Conservation (phyloP, 495 filamentous ascomycete genomes). For the Apodospora peruviana region DNA sequence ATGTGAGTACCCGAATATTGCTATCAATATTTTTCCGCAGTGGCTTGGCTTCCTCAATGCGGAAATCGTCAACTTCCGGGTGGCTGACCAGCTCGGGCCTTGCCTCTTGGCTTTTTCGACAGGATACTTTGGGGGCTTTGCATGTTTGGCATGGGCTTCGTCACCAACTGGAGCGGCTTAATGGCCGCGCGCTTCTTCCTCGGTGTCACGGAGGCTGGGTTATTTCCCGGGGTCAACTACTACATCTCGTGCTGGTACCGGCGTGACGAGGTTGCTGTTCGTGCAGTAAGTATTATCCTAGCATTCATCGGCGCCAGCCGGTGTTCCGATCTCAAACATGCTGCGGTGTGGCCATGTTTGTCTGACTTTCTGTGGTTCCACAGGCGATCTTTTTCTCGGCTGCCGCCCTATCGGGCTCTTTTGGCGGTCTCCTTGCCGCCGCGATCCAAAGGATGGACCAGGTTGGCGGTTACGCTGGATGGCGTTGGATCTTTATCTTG, state of each 20-base stretch:
- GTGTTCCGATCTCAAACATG: not conserved
- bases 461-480: constrained; percentile 62
- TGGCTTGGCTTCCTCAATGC: not conserved
- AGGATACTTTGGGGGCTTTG: constrained; percentile 58
- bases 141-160: constrained; percentile 75
- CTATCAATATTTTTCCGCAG: not conserved
- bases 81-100: not conserved
- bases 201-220: constrained; percentile 70
- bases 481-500: constrained; percentile 76
- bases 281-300: constrained; percentile 18
- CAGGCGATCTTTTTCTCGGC: constrained; percentile 80
- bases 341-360: not conserved
- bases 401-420: constrained; percentile 71
- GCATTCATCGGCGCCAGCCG: constrained; percentile 12
- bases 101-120: not conserved
- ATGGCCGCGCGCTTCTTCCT: constrained; percentile 77
- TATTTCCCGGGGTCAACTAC: constrained; percentile 80
- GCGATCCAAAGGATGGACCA: constrained; percentile 68
- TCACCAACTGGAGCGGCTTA: constrained; percentile 65
- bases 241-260: constrained; percentile 51
- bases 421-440: constrained; percentile 72
- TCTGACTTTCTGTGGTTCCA: constrained; percentile 1
- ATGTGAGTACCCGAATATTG: constrained; percentile 18
- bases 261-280: constrained; percentile 63
- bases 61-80: not conserved